Evolutionary conservation across 2,329 filamentous ascomycete genomes (phyloP).

Genomic region (Epichloe baconii): DNA sequence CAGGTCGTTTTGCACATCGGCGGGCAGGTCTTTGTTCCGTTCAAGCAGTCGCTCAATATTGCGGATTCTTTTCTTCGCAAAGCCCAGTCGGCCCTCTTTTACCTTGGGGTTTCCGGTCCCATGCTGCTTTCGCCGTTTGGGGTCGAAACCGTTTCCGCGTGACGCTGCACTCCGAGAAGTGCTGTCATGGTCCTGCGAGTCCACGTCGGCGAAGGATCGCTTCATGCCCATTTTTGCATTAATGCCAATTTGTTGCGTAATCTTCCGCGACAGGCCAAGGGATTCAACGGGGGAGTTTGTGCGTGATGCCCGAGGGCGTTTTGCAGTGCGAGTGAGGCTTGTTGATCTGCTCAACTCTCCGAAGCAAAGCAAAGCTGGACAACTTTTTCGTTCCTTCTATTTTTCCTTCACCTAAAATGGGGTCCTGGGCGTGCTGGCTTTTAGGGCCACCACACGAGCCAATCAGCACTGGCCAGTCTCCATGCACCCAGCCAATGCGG

Average conservation of each 20-base stretch:
- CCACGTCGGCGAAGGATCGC: conserved; percentile 17
- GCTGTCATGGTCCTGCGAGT: conserved; percentile 6
- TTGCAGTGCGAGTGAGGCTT: background rate
- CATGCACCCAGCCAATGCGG: background rate
- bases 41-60: conserved; percentile 55
- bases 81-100: conserved; percentile 38
- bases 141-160: conserved; percentile 4
- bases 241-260: background rate
- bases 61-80: conserved; percentile 58
- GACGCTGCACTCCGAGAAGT: background rate
- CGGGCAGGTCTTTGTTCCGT: conserved; percentile 48
- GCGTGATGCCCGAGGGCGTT: background rate
- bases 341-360: background rate
- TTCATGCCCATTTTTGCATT: conserved; percentile 18
- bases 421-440: background rate
- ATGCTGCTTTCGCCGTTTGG: conserved; percentile 23
- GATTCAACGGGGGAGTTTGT: background rate
- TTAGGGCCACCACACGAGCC: background rate
- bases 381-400: background rate
- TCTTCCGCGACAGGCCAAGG: background rate
- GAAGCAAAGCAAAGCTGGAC: background rate
- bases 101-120: conserved; percentile 26
- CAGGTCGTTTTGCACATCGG: conserved; percentile 52
- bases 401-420: background rate
- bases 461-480: background rate